Evolutionary conservation across 768 basidiomycete species (phyloP).

Genomic region (Clavaria fumosa): DNA sequence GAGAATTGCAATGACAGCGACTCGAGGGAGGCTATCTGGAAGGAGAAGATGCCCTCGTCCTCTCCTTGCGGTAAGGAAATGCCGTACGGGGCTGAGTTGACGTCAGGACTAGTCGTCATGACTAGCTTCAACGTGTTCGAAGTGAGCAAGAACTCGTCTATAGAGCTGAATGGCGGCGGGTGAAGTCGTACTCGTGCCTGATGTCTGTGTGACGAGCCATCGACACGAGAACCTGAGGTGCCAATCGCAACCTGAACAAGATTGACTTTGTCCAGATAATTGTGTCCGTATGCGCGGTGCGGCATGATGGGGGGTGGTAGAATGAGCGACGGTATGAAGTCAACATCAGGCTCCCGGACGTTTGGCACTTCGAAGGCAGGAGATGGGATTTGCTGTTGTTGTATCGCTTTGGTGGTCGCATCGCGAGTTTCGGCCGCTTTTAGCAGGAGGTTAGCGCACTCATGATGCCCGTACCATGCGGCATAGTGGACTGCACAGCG

Average conservation of each 20-base stretch:
- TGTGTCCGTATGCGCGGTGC: conserved; percentile 93
- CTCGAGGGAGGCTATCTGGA: conserved; percentile 68
- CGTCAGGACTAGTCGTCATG: conserved; percentile 77
- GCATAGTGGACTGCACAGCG: conserved; percentile 86
- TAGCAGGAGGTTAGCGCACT: conserved; percentile 48
- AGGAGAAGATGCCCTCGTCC: conserved; percentile 58
- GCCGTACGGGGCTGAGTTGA: conserved; percentile 78
- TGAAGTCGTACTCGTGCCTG: conserved; percentile 42
- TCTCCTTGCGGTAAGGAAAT: conserved; percentile 73
- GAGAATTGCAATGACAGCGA: conserved; percentile 80
- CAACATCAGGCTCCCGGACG: conserved; percentile 54
- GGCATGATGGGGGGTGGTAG: conserved; percentile 98
- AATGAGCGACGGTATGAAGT: conserved; percentile 86
- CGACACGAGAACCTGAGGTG: conserved; percentile 30
- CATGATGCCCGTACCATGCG: conserved; percentile 85
- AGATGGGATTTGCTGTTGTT: background rate
- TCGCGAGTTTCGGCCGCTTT: conserved; percentile 20
- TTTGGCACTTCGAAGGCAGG: conserved; percentile 19
- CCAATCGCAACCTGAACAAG: conserved; percentile 82
- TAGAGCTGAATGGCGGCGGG: conserved; percentile 57
- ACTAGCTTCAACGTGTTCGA: conserved; percentile 87
- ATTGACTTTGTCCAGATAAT: conserved; percentile 75
- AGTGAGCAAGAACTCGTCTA: conserved; percentile 50
- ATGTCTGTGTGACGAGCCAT: conserved; percentile 15
- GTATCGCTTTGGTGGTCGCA: conserved; percentile 24